These are phyloP conservation scores for Camptophora hylomeconis DNA, from an alignment of 2,329 filamentous ascomycete genomes.

Conservation along the genomic window DNA sequence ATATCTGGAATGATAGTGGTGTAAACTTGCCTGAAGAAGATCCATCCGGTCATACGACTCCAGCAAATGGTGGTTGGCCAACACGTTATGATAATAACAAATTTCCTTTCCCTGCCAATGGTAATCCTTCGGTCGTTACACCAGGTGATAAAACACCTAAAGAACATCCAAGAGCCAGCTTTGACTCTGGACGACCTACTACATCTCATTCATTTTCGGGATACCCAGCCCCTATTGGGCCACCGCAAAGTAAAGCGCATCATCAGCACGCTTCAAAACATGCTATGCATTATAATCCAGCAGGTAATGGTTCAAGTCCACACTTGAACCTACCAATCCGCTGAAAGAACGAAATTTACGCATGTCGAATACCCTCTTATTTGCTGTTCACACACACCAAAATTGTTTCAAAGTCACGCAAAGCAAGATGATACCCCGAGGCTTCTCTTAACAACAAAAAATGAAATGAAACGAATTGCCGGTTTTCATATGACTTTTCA, in stretches of 20 bases:
- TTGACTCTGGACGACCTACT: slow-evolving; percentile 81
- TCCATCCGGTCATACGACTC: slow-evolving; percentile 41
- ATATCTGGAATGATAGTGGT: slow-evolving; percentile 96
- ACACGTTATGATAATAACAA: slow-evolving; percentile 46
- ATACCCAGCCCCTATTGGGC: slow-evolving; percentile 81
- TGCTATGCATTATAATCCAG: no score
- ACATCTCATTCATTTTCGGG: slow-evolving; percentile 95
- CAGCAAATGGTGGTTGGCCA: slow-evolving; percentile 43
- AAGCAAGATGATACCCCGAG: no score
- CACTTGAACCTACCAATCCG: no score
- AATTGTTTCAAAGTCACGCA: no score
- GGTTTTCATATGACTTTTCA: no score
- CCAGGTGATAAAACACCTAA: slow-evolving; percentile 73
- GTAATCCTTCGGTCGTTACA: slow-evolving; percentile 21
- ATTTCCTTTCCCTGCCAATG: slow-evolving; percentile 45
- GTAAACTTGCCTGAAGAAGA: slow-evolving; percentile 90
- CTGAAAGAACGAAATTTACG: slow-evolving; percentile 2
- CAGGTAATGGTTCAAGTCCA: no score
- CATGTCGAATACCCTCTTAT: no score
- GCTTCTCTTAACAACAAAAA: no score
- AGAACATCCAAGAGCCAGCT: slow-evolving; percentile 71
- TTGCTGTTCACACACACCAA: no score
- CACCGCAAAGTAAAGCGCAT: slow-evolving; percentile 65
- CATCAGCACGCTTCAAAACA: no score
- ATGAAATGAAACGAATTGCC: no score